Base-by-base conservation (phyloP, 1,284 basidiomycete genomes). In the Apiotrichum gamsii region DNA sequence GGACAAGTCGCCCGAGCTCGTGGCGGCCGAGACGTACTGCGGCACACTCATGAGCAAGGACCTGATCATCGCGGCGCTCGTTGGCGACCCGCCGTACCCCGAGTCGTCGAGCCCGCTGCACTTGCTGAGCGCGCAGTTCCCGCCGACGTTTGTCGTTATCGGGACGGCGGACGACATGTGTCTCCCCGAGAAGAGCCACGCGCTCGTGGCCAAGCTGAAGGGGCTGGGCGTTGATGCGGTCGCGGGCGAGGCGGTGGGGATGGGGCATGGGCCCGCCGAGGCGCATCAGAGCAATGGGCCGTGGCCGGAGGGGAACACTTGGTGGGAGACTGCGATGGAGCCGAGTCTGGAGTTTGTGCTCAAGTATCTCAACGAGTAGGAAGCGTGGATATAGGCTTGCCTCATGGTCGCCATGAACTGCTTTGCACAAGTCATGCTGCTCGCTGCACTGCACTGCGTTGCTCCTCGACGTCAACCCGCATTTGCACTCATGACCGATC, bases 151-250 rank as follows among this genome's bases (percentile, higher is more conserved):
- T 23, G 21, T 56, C 13, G 34, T 50, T 34, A 36, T 47, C n/a
- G 54, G 45, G 1, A 44, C 46, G 16, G 48, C 42, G 9, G 54
- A 56, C 38, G 36, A 39, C 3, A 30, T 56, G 16, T 48, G 53
- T 21, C 34, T 34, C 2, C 35, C 36, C 11, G 34, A 34, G n/a
- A 42, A 53, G 20, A 51, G 42, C n/a, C 35, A 50, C 21, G 23
- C 32, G 2, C 20, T 56, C 6, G 43, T 43, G n/a, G 33, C 47
- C 14, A 49, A 48, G 37, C 39, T 53, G 16, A 31, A 45, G 24
- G 31, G 33, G 19, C 28, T 40, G 2, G 51, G 49, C 2, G 49
- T 48, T 3, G 51, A 57, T 8, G 35, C 20, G 2, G 35, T 21
- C 4, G 35, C 20, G 4, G 35, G 35, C 0, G 51, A 52, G 20